Percentiles rank a stretch among this genome's conserved stretches.
Conservation (phyloP, 495 filamentous ascomycete species). For the Massariosphaeria phaeospora region DNA sequence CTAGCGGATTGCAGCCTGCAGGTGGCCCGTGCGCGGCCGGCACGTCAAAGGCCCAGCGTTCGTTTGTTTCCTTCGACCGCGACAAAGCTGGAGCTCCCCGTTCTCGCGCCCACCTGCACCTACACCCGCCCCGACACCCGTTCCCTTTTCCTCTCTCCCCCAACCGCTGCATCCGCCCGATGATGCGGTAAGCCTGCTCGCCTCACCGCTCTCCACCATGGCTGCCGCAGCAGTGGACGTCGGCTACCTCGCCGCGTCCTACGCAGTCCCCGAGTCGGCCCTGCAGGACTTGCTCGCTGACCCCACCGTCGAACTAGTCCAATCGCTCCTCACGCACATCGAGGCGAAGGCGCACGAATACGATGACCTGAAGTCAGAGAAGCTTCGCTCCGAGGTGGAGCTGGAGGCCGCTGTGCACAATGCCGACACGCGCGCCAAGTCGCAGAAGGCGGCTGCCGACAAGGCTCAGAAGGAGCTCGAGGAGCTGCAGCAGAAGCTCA, state of each 20-base stretch:
- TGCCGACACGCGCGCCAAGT: conserved; percentile 72
- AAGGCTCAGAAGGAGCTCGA: conserved; percentile 71
- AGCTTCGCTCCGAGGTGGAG: conserved; percentile 83
- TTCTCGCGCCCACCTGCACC: too few relatives aligned
- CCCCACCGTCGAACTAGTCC: conserved; percentile 74
- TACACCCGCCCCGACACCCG: neutral
- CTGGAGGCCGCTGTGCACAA: conserved; percentile 79
- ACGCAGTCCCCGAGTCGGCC: conserved; percentile 63
- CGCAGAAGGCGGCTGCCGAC: conserved; percentile 72
- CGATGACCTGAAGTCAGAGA: conserved; percentile 73
- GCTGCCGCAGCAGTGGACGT: conserved; percentile 70
- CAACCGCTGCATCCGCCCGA: neutral
- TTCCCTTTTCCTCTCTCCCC: conserved; percentile 8
- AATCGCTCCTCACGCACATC: conserved; percentile 59
- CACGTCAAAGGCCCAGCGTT: too few relatives aligned
- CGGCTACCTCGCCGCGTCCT: conserved; percentile 69
- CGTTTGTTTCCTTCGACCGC: neutral
- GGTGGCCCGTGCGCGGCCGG: too few relatives aligned
- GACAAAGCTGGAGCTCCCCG: neutral
- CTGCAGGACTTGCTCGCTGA: conserved; percentile 60
- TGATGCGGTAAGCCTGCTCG: conserved; percentile 22
- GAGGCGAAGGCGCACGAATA: conserved; percentile 70
- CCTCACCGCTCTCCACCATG: conserved; percentile 50
- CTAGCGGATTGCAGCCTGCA: too few relatives aligned
- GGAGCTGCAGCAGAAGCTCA: conserved; percentile 70